Evolutionary conservation across 345 rosid genomes (phyloP), one percentile per base, ranked within the genome.

Genomic region (Eucalyptus leucophloia): DNA sequence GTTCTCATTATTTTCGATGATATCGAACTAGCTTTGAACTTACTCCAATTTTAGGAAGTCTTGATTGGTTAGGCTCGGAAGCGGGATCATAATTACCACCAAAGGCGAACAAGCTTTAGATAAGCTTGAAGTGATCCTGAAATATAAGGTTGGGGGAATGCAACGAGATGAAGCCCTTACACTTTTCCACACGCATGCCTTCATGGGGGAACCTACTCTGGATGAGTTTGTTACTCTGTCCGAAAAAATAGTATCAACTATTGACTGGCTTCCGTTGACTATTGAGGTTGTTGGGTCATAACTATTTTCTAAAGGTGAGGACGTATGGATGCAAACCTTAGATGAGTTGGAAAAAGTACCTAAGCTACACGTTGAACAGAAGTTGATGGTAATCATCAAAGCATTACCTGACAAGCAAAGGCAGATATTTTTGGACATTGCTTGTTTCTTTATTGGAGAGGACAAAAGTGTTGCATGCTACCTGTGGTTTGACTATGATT

Each of bases 31-130:
- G 12, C 77, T 67, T 67, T 2, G 2, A 0, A 14, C 40, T 67
- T 67, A 0, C 1, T 0, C 1, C 2, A 4, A 13, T 67, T n/a
- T 0, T 67, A 67, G 80, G 7, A 65, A n/a, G 0, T 16, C 24
- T 16, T 32, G 12, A 32, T 32, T 32, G 23, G 42, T 80, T 81
- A 34, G 87, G 87, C 65, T 37, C 8, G 87, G 89, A 56, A 88
- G 89, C 47, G 81, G 77, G 45, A 81, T 88, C 53, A 53, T 88
- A 60, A 88, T 54, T 21, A 81, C 89, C 26, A 16, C 87, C 7
- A 81, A 77, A 54, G 15, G 7, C 2, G 15, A 51, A 34, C 58
- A 3, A n/a, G 87, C 32, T 49, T 81, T 81, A 16, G 17, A 81
- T n/a, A 4, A 18, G 12, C 49, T 24, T 81, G 9, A 12, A 42